Percentiles rank a stretch among this genome's conserved stretches.
Evolutionary conservation across 169 alveolate species (phyloP).

Genomic region (Theileria orientalis): DNA sequence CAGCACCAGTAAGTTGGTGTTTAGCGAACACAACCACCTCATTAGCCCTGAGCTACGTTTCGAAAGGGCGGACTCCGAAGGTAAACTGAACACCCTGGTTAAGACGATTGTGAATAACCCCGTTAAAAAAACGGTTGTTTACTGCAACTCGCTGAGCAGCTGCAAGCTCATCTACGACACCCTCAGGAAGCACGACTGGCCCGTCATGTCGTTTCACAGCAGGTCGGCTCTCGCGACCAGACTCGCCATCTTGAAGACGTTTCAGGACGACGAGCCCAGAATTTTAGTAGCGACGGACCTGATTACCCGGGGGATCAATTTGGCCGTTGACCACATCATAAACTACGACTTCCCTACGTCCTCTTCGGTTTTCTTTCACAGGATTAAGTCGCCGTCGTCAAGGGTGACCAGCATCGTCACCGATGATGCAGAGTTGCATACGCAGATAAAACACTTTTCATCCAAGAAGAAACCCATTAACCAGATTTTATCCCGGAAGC

Average conservation of each 20-base stretch:
- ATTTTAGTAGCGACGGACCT: conserved; percentile 72
- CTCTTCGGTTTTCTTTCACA: conserved; percentile 68
- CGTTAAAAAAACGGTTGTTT: conserved; percentile 38
- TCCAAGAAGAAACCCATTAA: conserved; percentile 14
- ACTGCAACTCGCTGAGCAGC: conserved; percentile 10
- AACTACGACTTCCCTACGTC: conserved; percentile 71
- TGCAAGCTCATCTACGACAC: background rate
- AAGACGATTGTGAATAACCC: conserved; percentile 38
- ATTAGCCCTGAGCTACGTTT: background rate
- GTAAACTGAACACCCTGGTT: conserved; percentile 13
- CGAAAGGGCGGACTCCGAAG: conserved; percentile 1
- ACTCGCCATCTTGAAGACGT: conserved; percentile 66
- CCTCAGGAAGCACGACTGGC: conserved; percentile 67
- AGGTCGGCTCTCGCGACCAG: conserved; percentile 68
- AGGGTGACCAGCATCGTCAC: conserved; percentile 25
- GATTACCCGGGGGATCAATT: conserved; percentile 69
- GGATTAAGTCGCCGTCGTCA: conserved; percentile 33
- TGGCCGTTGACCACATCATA: conserved; percentile 67
- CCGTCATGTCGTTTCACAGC: conserved; percentile 70
- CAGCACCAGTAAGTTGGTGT: conserved; percentile 36
- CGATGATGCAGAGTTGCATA: conserved; percentile 6
- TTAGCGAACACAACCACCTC: conserved; percentile 23
- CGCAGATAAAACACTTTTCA: conserved; percentile 9
- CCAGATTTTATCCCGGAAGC: conserved; percentile 40
- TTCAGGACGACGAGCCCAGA: conserved; percentile 40